Evolutionary conservation across 1,139 yeast genomes (phyloP), one percentile per base, ranked within the genome.

Genomic region (Kodamaea sp.): DNA sequence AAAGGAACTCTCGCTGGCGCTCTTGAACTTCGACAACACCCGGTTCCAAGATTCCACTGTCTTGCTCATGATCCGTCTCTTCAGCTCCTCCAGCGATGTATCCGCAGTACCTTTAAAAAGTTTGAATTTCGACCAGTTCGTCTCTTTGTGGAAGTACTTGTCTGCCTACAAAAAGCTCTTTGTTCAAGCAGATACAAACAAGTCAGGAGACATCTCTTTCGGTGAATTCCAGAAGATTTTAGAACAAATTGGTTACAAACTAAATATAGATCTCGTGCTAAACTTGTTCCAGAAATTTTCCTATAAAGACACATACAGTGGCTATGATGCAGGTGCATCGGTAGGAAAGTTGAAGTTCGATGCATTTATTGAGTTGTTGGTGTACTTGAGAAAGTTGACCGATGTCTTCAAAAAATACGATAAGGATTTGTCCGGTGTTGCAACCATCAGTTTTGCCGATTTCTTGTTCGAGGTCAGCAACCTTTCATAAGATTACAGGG

Each of bases 361-460:
- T 58, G 74, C 80, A 55, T 87, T 87, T 59, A 89, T 87, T 28
- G 95, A 87, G 53, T 72, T 86, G 37, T 71, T 88, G 47, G 85
- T 86, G 22, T 83, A 86, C 70, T 65, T 87, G 48, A 72, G 88
- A 56, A 77, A 86, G 44, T 73, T 85, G 47, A 86, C 95, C 1
- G 90, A 84, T 52, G 71, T 82, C 6, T 87, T 87, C 65, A 83
- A 85, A 53, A 81, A 80, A 53, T 84, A 77, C 56, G 95, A 87
- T 58, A 64, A 72, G 18, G 88, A 83, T 46, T 75, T 85, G 34
- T 81, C 84, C 27, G 95, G 95, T 9, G 75, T 79, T 32, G 89
- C 92, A 4, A 80, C 88, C 0, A 76, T 86, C 24, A 80, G 82
- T 22, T 86, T 83, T 55, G 86, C 83, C 57, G 89, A 85, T 55